Base-by-base conservation (phyloP, 192 early-diverging fungal species). In the Coemansia sp. region DNA sequence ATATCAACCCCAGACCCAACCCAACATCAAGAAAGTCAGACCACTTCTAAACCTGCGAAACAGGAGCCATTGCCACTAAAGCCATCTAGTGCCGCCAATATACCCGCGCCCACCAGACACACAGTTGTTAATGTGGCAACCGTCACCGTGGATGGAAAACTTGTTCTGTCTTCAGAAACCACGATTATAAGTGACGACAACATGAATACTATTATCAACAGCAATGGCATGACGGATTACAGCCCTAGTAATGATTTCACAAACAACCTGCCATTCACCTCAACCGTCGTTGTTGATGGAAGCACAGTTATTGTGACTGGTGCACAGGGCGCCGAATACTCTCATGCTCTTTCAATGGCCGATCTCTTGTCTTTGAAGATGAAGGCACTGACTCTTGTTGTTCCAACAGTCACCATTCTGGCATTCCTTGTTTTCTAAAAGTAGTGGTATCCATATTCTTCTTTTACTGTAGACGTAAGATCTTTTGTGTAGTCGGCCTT, bases 81-180 rank as follows among this genome's bases (percentile, higher is more conserved):
- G 18, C 40, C 18, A 4, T 10, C 68, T 16, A 39, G 37, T 22
- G 37, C 49, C 32, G 32, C 32, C 32, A 32, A 32, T 32, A 32
- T 32, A 13, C 11, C 58, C 52, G 55, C 46, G 1, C 47, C 67
- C 40, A 47, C 62, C 40, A 81, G 55, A 15, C 69, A 68, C 32
- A 80, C 78, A 0, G 78, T 80, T 12, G 57, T 80, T 37, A 63
- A 66, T 9, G 56, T 80, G 7, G 62, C 65, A 10, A 80, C 78
- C 2, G 78, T 75, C 18, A 63, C 75, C 19, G 78, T 80, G n/a
- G 65, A 71, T 40, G 73, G 78, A 16, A 43, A 66, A 37, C 55
- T 61, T 5, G 51, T 55, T 41, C 45, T 74, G 10, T 80, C 78
- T 0, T 60, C 73, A 26, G 46, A 66, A 11, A 80, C 78, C 8